These are phyloP conservation scores for Straminergon stramineum DNA, from an alignment of 225 moss, liverwort and hornwort species.

Conservation along the genomic window DNA sequence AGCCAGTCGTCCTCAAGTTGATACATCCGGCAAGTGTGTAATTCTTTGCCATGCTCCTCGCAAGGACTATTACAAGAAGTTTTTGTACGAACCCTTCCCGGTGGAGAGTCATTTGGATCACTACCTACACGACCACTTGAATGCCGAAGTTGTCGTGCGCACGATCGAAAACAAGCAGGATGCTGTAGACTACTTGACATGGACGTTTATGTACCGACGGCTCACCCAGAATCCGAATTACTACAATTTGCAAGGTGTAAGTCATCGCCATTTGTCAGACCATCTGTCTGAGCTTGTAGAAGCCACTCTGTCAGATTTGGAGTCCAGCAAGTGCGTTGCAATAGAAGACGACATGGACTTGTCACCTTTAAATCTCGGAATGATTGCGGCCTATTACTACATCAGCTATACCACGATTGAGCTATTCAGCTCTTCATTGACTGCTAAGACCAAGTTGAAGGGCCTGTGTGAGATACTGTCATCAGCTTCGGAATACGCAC, in stretches of 20 bases:
- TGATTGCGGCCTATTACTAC: slow-evolving; percentile 99
- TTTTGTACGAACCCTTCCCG: slow-evolving; percentile 85
- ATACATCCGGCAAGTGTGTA: slow-evolving; percentile 75
- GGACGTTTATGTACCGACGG: slow-evolving; percentile 93
- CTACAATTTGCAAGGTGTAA: slow-evolving; percentile 88
- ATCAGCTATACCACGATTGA: slow-evolving; percentile 94
- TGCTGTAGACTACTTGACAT: slow-evolving; percentile 89
- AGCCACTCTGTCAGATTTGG: slow-evolving; percentile 69
- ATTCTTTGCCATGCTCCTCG: slow-evolving; percentile 94
- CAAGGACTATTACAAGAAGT: slow-evolving; percentile 95
- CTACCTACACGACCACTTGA: slow-evolving; percentile 83
- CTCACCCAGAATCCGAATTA: slow-evolving; percentile 95
- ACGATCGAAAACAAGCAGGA: slow-evolving; percentile 98
- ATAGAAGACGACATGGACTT: slow-evolving; percentile 94
- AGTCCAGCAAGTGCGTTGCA: slow-evolving; percentile 86
- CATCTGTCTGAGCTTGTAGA: slow-evolving; percentile 92
- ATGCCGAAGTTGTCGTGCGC: slow-evolving; percentile 88
- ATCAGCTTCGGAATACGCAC: slow-evolving; percentile 79
- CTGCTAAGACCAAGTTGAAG: slow-evolving; percentile 85
- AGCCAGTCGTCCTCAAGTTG: slow-evolving; percentile 76
- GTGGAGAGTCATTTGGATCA: slow-evolving; percentile 95
- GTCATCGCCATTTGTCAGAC: slow-evolving; percentile 87
- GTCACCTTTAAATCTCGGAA: slow-evolving; percentile 79
- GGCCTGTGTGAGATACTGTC: slow-evolving; percentile 83
- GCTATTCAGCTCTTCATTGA: slow-evolving; percentile 88